phyloP scores from a whole-genome alignment of 768 basidiomycete species.

The Hortiboletus flavorubellus region DNA sequence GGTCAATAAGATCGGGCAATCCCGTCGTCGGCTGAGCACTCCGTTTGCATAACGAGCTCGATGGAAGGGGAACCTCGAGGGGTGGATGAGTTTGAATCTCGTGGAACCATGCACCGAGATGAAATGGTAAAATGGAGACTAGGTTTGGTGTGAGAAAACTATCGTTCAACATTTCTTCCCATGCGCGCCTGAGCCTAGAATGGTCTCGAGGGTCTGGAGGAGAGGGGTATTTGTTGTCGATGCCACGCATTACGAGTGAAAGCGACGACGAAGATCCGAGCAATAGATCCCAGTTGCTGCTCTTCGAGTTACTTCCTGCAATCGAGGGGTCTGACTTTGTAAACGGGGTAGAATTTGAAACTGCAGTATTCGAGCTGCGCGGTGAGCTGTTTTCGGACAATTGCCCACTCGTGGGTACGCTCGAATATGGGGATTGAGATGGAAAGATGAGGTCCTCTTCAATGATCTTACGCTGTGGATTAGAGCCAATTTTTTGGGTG shows the following conservation, averaged over 20 bases:
- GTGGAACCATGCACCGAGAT: constrained; percentile 55
- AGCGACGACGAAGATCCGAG: constrained; percentile 21
- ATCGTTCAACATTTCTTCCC: constrained; percentile 62
- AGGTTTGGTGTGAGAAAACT: constrained; percentile 54
- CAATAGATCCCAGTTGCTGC: constrained; percentile 8
- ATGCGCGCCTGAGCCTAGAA: constrained; percentile 54
- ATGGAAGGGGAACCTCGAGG: constrained; percentile 53
- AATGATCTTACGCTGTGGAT: constrained; percentile 46
- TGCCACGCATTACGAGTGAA: constrained; percentile 16
- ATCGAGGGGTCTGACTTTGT: constrained; percentile 25
- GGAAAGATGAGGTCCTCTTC: constrained; percentile 77
- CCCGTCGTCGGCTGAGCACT: constrained; percentile 14
- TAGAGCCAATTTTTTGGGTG: neutral
- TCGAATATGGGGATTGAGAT: constrained; percentile 25
- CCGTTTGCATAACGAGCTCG: constrained; percentile 38
- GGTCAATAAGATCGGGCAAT: constrained; percentile 24
- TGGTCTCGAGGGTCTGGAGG: constrained; percentile 57
- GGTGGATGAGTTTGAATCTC: constrained; percentile 49
- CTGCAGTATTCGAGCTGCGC: constrained; percentile 28
- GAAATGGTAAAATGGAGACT: constrained; percentile 62
- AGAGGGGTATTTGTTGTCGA: constrained; percentile 8
- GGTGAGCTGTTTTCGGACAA: constrained; percentile 25
- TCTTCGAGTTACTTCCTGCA: constrained; percentile 12
- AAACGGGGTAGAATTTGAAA: constrained; percentile 17
- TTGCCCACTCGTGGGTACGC: constrained; percentile 1